Conservation (phyloP, 2,329 filamentous ascomycete species). For the Paramyrothecium sp. region DNA sequence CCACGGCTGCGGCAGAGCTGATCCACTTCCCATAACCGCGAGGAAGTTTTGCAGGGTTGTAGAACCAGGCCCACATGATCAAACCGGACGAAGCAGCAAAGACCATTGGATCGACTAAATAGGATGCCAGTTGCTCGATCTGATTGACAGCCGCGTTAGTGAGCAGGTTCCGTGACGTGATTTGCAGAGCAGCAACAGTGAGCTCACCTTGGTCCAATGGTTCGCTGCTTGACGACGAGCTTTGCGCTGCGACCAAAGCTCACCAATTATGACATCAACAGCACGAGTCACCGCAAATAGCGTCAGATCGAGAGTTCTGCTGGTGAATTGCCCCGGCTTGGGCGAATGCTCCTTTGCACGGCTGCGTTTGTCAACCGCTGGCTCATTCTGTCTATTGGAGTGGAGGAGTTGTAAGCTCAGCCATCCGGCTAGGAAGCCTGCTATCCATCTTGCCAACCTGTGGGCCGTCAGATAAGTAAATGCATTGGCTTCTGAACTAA, state of each 20-base stretch:
- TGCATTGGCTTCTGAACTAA: slow-evolving; percentile 21
- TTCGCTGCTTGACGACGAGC: slow-evolving; percentile 40
- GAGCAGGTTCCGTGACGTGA: neutral
- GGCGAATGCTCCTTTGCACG: slow-evolving; percentile 10
- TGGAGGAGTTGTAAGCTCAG: slow-evolving; percentile 56
- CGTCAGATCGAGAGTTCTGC: slow-evolving; percentile 78
- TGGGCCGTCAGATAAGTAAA: neutral
- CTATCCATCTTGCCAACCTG: slow-evolving; percentile 57
- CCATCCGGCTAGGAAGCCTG: slow-evolving; percentile 58
- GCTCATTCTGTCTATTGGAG: slow-evolving; percentile 23
- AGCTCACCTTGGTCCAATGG: slow-evolving; percentile 46
- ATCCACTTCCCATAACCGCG: slow-evolving; percentile 81
- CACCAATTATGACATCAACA: slow-evolving; percentile 66
- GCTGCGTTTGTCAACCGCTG: neutral
- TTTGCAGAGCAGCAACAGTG: neutral
- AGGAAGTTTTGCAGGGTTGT: slow-evolving; percentile 68
- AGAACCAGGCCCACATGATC: slow-evolving; percentile 92
- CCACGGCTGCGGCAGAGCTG: slow-evolving; percentile 70
- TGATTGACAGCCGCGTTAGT: slow-evolving; percentile 16
- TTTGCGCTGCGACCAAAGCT: slow-evolving; percentile 58
- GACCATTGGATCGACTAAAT: slow-evolving; percentile 60
- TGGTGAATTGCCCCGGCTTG: slow-evolving; percentile 44
- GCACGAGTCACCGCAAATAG: slow-evolving; percentile 75
- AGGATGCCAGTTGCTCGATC: slow-evolving; percentile 32
- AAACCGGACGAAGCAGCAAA: slow-evolving; percentile 72